phyloP scores from a whole-genome alignment of 164 flowering plant genomes.

The Houttuynia cordata region DNA sequence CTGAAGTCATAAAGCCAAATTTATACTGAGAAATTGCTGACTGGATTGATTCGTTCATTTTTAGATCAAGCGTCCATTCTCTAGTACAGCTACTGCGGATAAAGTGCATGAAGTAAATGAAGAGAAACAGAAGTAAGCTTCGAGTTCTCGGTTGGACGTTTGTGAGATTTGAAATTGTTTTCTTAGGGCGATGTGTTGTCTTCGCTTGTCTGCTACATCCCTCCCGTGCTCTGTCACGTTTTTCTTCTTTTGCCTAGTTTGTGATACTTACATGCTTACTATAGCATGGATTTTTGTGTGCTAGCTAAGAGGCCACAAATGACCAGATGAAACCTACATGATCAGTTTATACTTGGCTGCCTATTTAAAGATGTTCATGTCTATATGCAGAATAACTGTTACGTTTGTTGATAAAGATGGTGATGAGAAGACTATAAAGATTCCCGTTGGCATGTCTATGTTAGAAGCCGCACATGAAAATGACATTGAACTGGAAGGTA shows the following conservation, averaged over 20 bases:
- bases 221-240: not conserved
- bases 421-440: constrained; percentile 66
- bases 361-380: not conserved
- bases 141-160: not conserved
- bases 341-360: not conserved
- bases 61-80: not conserved
- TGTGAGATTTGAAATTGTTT: not conserved
- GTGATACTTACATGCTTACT: not conserved
- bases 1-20: not conserved
- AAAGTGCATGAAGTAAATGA: not conserved
- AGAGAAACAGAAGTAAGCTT: constrained; percentile 1
- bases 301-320: not conserved
- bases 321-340: not conserved
- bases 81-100: not conserved
- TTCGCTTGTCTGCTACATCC: too few species aligned
- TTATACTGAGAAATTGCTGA: not conserved
- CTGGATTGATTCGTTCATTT: not conserved
- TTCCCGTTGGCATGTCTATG: constrained; percentile 91
- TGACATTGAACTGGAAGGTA: constrained; percentile 96
- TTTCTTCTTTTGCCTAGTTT: not conserved
- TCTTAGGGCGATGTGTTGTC: too few species aligned
- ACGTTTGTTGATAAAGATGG: constrained; percentile 84
- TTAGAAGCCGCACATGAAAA: constrained; percentile 95
- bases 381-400: constrained; percentile 57
- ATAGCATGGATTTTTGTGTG: not conserved